These are phyloP conservation scores for Boletus huronensis DNA, from an alignment of 768 basidiomycete genomes.

Conservation along the genomic window DNA sequence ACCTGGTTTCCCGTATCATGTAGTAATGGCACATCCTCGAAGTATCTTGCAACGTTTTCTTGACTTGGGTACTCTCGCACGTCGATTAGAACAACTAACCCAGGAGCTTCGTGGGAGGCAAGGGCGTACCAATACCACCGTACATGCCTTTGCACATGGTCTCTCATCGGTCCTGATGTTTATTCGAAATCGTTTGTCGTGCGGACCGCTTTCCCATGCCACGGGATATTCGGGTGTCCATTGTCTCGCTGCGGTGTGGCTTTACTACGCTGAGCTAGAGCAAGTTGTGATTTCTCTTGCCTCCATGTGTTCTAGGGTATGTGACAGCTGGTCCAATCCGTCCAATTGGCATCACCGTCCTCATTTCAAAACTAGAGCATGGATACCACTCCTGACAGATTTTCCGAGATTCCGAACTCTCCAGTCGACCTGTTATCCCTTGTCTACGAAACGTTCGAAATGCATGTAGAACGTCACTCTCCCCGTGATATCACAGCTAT, in stretches of 20 bases:
- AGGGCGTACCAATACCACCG: conserved; percentile 47
- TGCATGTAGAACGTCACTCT: conserved; percentile 54
- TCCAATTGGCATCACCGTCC: background rate
- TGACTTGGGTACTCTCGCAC: conserved; percentile 61
- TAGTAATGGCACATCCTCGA: background rate
- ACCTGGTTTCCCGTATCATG: background rate
- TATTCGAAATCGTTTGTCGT: conserved; percentile 45
- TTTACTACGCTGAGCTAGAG: conserved; percentile 48
- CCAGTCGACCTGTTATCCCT: conserved; percentile 54
- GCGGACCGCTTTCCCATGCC: conserved; percentile 36
- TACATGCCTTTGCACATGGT: conserved; percentile 65
- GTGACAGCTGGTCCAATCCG: conserved; percentile 15
- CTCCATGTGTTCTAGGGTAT: conserved; percentile 56
- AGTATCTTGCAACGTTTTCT: conserved; percentile 64
- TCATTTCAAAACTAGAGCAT: conserved; percentile 26
- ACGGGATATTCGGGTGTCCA: conserved; percentile 14
- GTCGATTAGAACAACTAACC: conserved; percentile 60
- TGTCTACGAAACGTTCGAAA: conserved; percentile 55
- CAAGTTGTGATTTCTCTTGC: conserved; percentile 51
- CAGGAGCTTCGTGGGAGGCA: conserved; percentile 44
- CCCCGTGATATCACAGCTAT: conserved; percentile 45
- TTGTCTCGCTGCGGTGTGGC: conserved; percentile 44
- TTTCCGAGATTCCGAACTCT: conserved; percentile 41
- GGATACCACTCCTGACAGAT: conserved; percentile 34
- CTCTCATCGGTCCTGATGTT: conserved; percentile 53